Percentiles rank a stretch among this genome's conserved stretches.
phyloP scores from a whole-genome alignment of 2,329 filamentous ascomycete genomes.

The Byssothecium circinans region DNA sequence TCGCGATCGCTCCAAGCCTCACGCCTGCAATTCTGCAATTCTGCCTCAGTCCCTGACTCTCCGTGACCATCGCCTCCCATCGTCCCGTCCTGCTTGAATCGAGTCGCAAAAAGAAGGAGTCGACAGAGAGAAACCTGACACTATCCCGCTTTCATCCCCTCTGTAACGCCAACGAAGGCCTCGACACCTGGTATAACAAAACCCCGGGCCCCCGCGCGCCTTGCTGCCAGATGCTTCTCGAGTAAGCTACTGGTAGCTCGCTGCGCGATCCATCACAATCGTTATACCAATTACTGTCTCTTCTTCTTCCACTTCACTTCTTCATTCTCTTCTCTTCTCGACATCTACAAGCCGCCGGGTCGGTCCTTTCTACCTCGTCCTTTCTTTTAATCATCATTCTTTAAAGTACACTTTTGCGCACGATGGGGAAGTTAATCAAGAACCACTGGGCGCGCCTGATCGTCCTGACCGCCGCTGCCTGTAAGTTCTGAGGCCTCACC shows the following conservation, averaged over 20 bases:
- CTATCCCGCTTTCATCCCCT: constrained; percentile 1
- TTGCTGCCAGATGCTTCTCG: constrained; percentile 30
- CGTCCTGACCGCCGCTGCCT: constrained; percentile 78
- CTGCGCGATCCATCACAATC: constrained; percentile 28
- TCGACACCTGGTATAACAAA: constrained; percentile 40
- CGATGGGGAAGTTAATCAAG: constrained; percentile 98
- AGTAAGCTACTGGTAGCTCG: constrained; percentile 45
- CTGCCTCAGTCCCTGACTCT: constrained; percentile 3
- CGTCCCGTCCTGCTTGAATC: not conserved
- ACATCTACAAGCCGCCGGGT: constrained; percentile 19
- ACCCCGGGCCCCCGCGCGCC: constrained; percentile 23
- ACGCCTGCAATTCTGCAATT: not conserved
- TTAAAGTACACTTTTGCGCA: constrained; percentile 11
- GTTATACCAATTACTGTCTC: constrained; percentile 14
- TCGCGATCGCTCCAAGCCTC: constrained; percentile 8
- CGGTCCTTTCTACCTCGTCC: constrained; percentile 25
- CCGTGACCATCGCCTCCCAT: too few species aligned
- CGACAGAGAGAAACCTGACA: not conserved
- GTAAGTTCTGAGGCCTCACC: constrained; percentile 52
- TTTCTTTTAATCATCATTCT: constrained; percentile 24
- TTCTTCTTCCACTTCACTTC: constrained; percentile 11
- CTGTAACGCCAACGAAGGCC: constrained; percentile 14
- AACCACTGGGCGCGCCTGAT: constrained; percentile 98
- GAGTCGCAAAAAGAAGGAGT: not conserved
- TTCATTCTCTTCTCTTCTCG: constrained; percentile 2